Evolutionary conservation across 2,329 filamentous ascomycete species (phyloP), one percentile per base, ranked within the genome.

Genomic region (Penicillium digitatum): DNA sequence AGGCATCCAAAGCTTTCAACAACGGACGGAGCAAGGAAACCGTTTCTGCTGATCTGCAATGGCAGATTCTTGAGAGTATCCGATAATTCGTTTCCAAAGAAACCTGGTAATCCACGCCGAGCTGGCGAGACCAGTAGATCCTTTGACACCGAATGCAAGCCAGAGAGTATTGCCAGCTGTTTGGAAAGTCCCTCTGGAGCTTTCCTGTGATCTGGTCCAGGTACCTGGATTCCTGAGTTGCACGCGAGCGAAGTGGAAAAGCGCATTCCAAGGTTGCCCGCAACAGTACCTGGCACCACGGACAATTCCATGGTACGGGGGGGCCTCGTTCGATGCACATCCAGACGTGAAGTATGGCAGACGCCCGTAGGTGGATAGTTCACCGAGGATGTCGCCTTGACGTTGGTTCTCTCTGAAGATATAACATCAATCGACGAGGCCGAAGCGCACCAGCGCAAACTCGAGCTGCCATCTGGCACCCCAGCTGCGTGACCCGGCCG

Each of bases 401-500:
- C 16, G 11, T 35, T 16, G 9, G 24, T 32, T 35, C 27, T 47
- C 24, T 20, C 18, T 2, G 39, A 37, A 22, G 16, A 22, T 3
- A 14, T 20, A 37, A 29, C 4, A 16, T 35, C 29, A 35, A 29
- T 37, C 18, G 48, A 38, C 12, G 27, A 32, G 14, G 49, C 46
- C 18, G 54, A 38, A 12, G 38, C 12, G 27, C 52, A 48, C 56
- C 52, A 56, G 52, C 57, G 54, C 37, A 54, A 34, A 12, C 29
- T 46, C 14, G 60, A 16, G 16, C 50, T 53, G 32, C 29, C 40
- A 32, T 18, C 16, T n/a, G 52, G 35, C 34, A 42, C 24, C 10
- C 31, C 22, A 39, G 34, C 32, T 16, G 50, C 32, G 8, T 43
- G 49, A 29, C 37, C 34, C 14, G 43, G 39, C 5, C 47, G 40